phyloP scores from a whole-genome alignment of 352 stramenopile species.

The Globisporangium irregulare region DNA sequence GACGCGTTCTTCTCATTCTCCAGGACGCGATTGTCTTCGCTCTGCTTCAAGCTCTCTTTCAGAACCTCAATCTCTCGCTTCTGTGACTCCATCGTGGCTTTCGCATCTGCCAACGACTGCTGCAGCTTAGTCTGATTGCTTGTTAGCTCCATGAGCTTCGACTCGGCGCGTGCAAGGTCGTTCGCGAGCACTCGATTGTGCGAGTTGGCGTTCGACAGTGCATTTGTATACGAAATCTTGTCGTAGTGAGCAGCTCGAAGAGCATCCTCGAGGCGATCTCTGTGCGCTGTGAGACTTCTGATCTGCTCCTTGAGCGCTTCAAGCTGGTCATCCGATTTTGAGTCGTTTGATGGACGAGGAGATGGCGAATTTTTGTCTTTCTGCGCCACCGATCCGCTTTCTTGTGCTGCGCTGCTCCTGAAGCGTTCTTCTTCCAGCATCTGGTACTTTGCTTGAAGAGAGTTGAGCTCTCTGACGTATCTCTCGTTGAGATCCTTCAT shows the following conservation, averaged over 20 bases:
- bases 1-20: conserved; percentile 73
- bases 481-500: conserved; percentile 47
- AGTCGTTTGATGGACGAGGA: not conserved
- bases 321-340: conserved; percentile 7
- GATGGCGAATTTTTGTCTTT: not conserved
- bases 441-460: conserved; percentile 43
- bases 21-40: conserved; percentile 44
- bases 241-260: conserved; percentile 77
- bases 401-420: conserved; percentile 15
- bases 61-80: conserved; percentile 58
- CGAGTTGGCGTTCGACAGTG: conserved; percentile 70
- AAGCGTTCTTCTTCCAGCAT: conserved; percentile 53
- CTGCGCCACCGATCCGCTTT: not conserved
- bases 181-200: conserved; percentile 67
- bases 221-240: conserved; percentile 82
- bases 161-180: conserved; percentile 54
- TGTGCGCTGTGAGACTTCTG: conserved; percentile 44
- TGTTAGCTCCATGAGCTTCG: conserved; percentile 45
- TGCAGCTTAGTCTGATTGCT: conserved; percentile 40
- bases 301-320: conserved; percentile 53
- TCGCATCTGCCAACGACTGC: conserved; percentile 37
- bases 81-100: conserved; percentile 35
- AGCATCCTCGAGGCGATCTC: conserved; percentile 68
- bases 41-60: conserved; percentile 51
- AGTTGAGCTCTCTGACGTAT: conserved; percentile 44